Conservation (phyloP, 2,329 filamentous ascomycete species). For the Aspergillus sergii region DNA sequence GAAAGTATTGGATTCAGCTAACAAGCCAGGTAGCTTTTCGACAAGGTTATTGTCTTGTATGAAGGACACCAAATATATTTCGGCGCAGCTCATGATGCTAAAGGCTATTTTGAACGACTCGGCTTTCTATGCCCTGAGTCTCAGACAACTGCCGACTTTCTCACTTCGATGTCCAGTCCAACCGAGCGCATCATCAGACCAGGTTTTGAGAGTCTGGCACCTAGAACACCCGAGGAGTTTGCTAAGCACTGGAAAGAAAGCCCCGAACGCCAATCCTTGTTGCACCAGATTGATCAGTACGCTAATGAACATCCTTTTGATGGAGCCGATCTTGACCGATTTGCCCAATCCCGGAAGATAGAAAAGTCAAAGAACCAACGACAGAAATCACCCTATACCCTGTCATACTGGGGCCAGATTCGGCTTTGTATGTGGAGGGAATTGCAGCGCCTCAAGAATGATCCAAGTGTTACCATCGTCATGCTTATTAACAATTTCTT, state of each 20-base stretch:
- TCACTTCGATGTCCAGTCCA: constrained; percentile 68
- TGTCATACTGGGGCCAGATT: constrained; percentile 75
- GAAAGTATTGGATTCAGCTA: neutral
- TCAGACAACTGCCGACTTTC: constrained; percentile 68
- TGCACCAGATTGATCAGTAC: constrained; percentile 10
- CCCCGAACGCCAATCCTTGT: constrained; percentile 1
- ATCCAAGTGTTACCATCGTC: constrained; percentile 70
- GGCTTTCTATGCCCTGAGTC: constrained; percentile 67
- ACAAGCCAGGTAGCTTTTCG: constrained; percentile 52
- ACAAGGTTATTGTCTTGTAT: constrained; percentile 70
- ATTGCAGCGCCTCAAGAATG: constrained; percentile 70
- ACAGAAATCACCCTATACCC: constrained; percentile 73
- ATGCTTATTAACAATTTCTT: constrained; percentile 66
- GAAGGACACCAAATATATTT: constrained; percentile 40
- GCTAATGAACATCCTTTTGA: constrained; percentile 6
- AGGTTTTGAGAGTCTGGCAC: constrained; percentile 57
- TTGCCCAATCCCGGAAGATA: constrained; percentile 35
- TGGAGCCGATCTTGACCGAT: constrained; percentile 20
- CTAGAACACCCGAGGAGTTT: constrained; percentile 70
- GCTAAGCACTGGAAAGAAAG: constrained; percentile 29
- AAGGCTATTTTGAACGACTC: constrained; percentile 64
- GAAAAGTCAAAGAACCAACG: constrained; percentile 51
- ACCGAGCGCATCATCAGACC: constrained; percentile 55
- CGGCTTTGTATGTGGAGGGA: constrained; percentile 76
- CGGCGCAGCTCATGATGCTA: constrained; percentile 61